These are phyloP conservation scores for Diutina ranongensis DNA, from an alignment of 1,139 yeast genomes.

Conservation along the genomic window DNA sequence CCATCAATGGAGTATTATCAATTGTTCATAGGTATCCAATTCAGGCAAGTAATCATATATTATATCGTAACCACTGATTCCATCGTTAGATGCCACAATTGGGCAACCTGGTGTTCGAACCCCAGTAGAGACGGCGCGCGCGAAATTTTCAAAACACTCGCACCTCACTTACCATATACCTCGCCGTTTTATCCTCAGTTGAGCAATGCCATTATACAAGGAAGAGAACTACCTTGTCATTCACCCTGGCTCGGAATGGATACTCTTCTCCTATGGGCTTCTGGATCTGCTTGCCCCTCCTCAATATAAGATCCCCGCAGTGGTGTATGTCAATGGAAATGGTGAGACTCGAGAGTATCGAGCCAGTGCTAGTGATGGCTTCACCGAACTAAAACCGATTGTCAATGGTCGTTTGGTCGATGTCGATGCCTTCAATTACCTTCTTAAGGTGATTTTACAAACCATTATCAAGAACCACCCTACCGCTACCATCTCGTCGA, in stretches of 20 bases:
- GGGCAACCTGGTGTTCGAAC: too few relatives aligned
- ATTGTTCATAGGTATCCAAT: too few relatives aligned
- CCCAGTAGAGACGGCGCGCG: not conserved
- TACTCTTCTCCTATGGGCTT: conserved; percentile 72
- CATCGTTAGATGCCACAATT: too few relatives aligned
- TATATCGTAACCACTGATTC: too few relatives aligned
- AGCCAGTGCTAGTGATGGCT: conserved; percentile 19
- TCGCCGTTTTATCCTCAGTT: too few relatives aligned
- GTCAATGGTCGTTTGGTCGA: conserved; percentile 51
- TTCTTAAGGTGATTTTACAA: conserved; percentile 48
- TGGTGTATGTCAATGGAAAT: conserved; percentile 35
- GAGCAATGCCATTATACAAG: conserved; percentile 47
- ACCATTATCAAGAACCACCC: conserved; percentile 44
- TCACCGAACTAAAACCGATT: conserved; percentile 49
- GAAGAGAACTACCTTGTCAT: conserved; percentile 55
- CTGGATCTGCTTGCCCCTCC: conserved; percentile 76
- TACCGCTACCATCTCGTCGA: conserved; percentile 34
- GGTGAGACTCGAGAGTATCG: conserved; percentile 24
- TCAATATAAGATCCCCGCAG: conserved; percentile 60
- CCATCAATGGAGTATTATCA: too few relatives aligned
- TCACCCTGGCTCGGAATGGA: conserved; percentile 69
- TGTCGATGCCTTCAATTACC: conserved; percentile 58
- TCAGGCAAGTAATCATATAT: too few relatives aligned
- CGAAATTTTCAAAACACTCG: not conserved
- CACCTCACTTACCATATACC: not conserved